Conservation (phyloP, 2,329 filamentous ascomycete genomes). For the Aspergillus persii region DNA sequence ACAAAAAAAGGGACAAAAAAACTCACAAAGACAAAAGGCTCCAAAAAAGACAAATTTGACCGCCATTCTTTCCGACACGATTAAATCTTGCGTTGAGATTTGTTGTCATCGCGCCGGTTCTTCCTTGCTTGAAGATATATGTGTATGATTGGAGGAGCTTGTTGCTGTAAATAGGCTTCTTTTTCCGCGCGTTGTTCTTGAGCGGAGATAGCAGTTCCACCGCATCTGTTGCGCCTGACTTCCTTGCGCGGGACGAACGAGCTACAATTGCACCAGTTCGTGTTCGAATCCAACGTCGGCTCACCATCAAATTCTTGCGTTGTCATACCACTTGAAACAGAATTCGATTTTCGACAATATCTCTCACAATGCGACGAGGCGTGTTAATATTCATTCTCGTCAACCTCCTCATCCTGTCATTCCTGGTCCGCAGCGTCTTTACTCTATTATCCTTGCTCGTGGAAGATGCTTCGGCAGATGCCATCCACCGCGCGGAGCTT, state of each 20-base stretch:
- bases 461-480: slow-evolving; percentile 65
- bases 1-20: background rate
- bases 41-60: background rate
- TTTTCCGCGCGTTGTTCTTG: slow-evolving; percentile 1
- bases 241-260: background rate
- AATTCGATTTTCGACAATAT: background rate
- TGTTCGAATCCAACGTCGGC: background rate
- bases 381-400: slow-evolving; percentile 63
- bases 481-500: slow-evolving; percentile 65
- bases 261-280: background rate
- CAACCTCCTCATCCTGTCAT: slow-evolving; percentile 62
- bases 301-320: background rate
- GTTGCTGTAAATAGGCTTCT: background rate
- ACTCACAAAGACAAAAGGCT: background rate
- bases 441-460: slow-evolving; percentile 69
- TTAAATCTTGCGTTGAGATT: background rate
- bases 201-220: background rate
- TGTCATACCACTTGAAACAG: background rate
- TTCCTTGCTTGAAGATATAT: background rate
- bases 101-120: background rate
- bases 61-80: background rate
- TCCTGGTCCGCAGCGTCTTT: slow-evolving; percentile 66
- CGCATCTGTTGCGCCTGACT: background rate
- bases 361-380: slow-evolving; percentile 57
- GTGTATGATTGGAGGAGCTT: background rate